These are phyloP conservation scores for Diaporthe amygdali DNA, from an alignment of 2,329 filamentous ascomycete genomes.

Conservation along the genomic window DNA sequence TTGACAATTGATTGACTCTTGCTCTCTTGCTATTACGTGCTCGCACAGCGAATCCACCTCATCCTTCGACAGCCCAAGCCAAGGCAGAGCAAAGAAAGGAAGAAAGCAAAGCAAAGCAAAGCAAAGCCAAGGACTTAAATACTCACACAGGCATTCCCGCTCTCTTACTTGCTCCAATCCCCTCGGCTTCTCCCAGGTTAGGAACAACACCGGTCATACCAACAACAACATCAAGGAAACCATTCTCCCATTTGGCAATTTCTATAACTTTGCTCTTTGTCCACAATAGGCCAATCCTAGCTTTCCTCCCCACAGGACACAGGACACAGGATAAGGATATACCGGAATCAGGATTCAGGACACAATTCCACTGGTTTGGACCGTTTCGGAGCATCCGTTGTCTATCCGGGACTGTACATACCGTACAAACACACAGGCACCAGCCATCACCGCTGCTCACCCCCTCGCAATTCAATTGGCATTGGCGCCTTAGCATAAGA, in stretches of 20 bases:
- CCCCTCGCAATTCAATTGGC: conserved; percentile 6
- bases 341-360: neutral
- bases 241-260: neutral
- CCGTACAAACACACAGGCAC: neutral
- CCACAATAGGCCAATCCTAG: neutral
- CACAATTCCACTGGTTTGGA: neutral
- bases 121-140: neutral
- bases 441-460: neutral
- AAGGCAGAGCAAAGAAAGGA: neutral
- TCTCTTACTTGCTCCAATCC: neutral
- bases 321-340: neutral
- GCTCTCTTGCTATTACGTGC: conserved; percentile 16
- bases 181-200: neutral
- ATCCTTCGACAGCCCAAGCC: neutral
- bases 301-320: neutral
- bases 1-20: neutral
- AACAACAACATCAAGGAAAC: neutral
- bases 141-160: neutral
- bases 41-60: neutral
- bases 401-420: neutral
- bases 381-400: neutral
- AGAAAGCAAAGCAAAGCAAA: too few relatives aligned
- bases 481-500: conserved; percentile 7
- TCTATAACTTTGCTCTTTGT: neutral
- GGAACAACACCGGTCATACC: neutral